A percentile compares a stretch with the other conserved stretches of the same genome.
Conservation (phyloP, 331 rosid genomes). For the Rosa hybrid region DNA sequence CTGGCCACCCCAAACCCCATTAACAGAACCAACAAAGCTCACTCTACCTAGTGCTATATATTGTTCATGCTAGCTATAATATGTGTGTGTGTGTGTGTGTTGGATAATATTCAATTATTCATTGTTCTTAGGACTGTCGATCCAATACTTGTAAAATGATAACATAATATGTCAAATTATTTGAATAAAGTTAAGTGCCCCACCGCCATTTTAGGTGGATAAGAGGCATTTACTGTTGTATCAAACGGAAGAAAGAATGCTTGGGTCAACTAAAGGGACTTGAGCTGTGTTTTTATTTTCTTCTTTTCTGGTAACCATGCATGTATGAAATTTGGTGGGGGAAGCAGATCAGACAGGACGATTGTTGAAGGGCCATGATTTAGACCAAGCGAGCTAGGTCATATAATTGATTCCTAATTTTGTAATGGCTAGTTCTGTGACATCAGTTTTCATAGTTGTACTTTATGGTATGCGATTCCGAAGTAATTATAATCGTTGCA, state of each 20-base stretch:
- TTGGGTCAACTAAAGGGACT: slow-evolving; percentile 2
- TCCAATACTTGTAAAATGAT: neutral
- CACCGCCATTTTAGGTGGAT: neutral
- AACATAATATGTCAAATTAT: neutral
- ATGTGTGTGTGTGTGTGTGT: neutral
- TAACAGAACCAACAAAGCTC: neutral
- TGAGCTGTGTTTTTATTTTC: neutral
- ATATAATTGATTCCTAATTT: neutral
- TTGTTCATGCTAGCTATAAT: neutral
- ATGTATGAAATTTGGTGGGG: neutral
- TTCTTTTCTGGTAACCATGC: neutral
- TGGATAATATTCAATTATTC: neutral
- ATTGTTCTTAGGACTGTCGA: neutral
- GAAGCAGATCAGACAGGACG: neutral
- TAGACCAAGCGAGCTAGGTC: neutral
- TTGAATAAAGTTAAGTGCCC: neutral
- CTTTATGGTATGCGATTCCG: neutral
- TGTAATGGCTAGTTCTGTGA: neutral
- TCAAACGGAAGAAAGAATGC: neutral
- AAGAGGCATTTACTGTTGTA: neutral
- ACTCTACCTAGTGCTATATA: neutral
- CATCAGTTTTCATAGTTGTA: neutral
- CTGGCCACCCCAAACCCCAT: neutral
- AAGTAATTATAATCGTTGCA: neutral
- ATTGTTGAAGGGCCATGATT: neutral